Evolutionary conservation across 1,139 yeast genomes (phyloP).

Genomic region (Yamadazyma taylorii): DNA sequence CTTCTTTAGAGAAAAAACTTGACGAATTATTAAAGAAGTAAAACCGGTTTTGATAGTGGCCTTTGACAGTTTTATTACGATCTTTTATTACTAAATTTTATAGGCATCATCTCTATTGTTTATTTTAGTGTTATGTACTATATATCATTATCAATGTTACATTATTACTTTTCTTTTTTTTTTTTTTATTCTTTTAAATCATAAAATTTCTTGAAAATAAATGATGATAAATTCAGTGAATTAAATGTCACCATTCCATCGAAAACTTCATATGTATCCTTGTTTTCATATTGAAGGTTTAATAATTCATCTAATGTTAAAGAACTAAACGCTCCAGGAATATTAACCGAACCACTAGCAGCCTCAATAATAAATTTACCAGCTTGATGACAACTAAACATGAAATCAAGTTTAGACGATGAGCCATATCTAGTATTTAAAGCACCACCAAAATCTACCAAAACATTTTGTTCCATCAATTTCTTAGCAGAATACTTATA

Average conservation of each 20-base stretch:
- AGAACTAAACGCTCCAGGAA: conserved; percentile 53
- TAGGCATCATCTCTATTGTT: not conserved
- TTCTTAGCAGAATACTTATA: conserved; percentile 79
- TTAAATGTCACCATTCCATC: conserved; percentile 68
- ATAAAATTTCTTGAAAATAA: conserved; percentile 74
- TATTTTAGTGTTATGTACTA: conserved; percentile 7
- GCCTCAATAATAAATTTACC: conserved; percentile 74
- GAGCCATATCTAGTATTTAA: conserved; percentile 40
- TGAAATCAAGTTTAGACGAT: conserved; percentile 68
- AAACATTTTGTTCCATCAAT: conserved; percentile 69
- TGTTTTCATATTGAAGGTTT: conserved; percentile 63
- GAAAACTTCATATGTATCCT: conserved; percentile 52
- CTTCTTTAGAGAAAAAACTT: conserved; percentile 42
- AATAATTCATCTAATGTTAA: conserved; percentile 69
- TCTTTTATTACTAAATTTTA: not conserved
- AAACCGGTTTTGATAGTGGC: conserved; percentile 4
- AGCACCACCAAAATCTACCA: conserved; percentile 57
- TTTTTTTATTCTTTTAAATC: conserved; percentile 34
- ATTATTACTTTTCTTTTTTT: conserved; percentile 14
- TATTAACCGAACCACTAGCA: conserved; percentile 42
- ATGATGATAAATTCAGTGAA: conserved; percentile 61
- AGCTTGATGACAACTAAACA: conserved; percentile 73
- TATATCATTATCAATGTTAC: conserved; percentile 3
- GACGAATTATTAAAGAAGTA: conserved; percentile 35
- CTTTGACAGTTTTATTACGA: conserved; percentile 1